Evolutionary conservation across 148 eudicot species (phyloP).

Genomic region (Euryodendron excelsum): DNA sequence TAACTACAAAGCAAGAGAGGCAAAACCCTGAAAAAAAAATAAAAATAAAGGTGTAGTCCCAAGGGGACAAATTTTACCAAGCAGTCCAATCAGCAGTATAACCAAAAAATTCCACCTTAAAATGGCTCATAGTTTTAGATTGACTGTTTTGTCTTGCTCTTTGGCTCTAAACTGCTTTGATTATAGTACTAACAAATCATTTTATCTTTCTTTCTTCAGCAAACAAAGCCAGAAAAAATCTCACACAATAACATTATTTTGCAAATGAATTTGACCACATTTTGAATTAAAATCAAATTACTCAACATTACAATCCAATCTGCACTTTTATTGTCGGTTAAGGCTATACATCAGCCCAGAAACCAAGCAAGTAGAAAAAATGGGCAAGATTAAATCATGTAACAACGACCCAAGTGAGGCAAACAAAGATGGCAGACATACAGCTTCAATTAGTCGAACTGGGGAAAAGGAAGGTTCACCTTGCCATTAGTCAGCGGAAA

Average conservation of each 20-base stretch:
- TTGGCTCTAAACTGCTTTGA: neutral
- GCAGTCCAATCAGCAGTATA: neutral
- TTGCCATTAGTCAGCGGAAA: slow-evolving; percentile 29
- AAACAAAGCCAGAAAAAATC: slow-evolving; percentile 5
- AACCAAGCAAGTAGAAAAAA: neutral
- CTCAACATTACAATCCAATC: neutral
- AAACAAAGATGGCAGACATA: neutral
- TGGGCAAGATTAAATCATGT: neutral
- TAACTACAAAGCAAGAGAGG: neutral
- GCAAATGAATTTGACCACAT: neutral
- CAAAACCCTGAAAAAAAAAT: neutral
- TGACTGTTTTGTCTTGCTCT: neutral
- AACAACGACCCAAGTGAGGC: neutral
- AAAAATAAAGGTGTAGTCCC: neutral
- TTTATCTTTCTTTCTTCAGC: neutral
- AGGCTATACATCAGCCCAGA: neutral
- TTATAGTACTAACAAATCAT: neutral
- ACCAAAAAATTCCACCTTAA: neutral
- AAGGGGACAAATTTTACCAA: neutral
- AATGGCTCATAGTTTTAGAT: neutral
- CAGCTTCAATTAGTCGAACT: neutral
- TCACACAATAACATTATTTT: neutral
- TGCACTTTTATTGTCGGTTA: neutral
- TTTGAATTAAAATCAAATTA: neutral
- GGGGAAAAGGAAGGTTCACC: slow-evolving; percentile 16